Evolutionary conservation across 192 early-diverging fungal genomes (phyloP).

Genomic region (Chytriomyces sp.): DNA sequence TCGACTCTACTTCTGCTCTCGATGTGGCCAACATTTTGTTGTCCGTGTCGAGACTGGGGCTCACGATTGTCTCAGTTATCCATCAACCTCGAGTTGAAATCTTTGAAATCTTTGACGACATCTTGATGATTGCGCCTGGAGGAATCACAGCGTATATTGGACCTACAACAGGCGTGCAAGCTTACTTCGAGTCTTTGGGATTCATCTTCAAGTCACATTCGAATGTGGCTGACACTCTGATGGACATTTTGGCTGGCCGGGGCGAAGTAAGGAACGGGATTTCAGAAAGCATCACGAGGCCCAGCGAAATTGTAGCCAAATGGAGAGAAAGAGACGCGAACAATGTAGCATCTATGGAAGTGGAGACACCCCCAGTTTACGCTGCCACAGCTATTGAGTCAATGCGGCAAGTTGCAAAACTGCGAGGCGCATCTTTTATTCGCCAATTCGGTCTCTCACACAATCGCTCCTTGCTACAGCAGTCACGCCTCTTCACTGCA

Average conservation of each 20-base stretch:
- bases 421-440: conserved; percentile 30
- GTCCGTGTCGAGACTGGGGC: conserved; percentile 58
- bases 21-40: conserved; percentile 75
- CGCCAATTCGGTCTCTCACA: conserved; percentile 38
- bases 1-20: conserved; percentile 66
- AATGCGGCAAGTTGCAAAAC: neutral
- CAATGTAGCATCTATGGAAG: no score
- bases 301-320: neutral
- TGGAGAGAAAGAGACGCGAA: conserved; percentile 11
- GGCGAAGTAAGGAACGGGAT: conserved; percentile 19
- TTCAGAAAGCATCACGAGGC: neutral
- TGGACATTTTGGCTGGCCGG: conserved; percentile 51
- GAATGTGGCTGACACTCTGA: conserved; percentile 51
- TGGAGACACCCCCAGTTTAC: neutral
- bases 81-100: conserved; percentile 82
- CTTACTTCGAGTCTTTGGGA: conserved; percentile 42
- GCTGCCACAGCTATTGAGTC: neutral
- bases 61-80: conserved; percentile 75
- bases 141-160: conserved; percentile 80
- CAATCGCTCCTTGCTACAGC: conserved; percentile 41
- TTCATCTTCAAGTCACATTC: conserved; percentile 21
- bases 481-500: conserved; percentile 19
- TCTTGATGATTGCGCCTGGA: conserved; percentile 72
- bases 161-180: conserved; percentile 35
- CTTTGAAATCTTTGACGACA: conserved; percentile 77